Percentiles rank a stretch among this genome's conserved stretches.
Evolutionary conservation across 2,329 filamentous ascomycete species (phyloP).

Genomic region (Chaetomiaceae sp.): DNA sequence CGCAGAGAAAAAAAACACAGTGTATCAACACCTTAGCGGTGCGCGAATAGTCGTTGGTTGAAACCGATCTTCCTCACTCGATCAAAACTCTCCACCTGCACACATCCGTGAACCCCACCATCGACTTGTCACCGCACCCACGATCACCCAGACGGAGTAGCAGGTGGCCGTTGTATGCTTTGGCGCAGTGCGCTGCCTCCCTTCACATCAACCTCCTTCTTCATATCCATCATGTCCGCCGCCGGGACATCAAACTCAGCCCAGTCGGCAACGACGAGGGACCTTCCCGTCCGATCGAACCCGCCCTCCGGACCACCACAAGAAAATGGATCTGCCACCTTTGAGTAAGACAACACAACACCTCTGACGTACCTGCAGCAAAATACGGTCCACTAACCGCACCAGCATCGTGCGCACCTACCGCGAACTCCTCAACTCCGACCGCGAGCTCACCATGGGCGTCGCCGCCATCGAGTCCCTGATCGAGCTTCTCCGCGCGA

Average conservation of each 20-base stretch:
- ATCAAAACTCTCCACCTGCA: too few relatives aligned
- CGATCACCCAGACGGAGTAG: not conserved
- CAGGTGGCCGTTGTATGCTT: slow-evolving; percentile 19
- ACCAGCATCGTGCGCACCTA: slow-evolving; percentile 52
- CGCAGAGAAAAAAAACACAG: too few relatives aligned
- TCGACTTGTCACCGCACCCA: too few relatives aligned
- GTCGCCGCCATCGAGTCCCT: slow-evolving; percentile 62
- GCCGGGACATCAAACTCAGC: slow-evolving; percentile 11
- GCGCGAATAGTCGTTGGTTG: too few relatives aligned
- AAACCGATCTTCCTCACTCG: too few relatives aligned
- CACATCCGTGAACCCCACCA: too few relatives aligned
- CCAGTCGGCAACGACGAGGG: not conserved
- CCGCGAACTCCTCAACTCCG: slow-evolving; percentile 49
- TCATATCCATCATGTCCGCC: slow-evolving; percentile 18
- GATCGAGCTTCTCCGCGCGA: slow-evolving; percentile 75
- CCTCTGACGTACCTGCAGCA: not conserved
- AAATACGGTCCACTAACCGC: slow-evolving; percentile 1
- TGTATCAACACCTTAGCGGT: too few relatives aligned
- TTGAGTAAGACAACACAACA: slow-evolving; percentile 30
- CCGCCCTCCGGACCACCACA: slow-evolving; percentile 1
- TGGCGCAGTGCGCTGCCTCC: slow-evolving; percentile 17
- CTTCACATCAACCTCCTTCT: slow-evolving; percentile 15
- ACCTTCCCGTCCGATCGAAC: slow-evolving; percentile 9
- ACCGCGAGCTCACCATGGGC: slow-evolving; percentile 87
- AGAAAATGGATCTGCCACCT: slow-evolving; percentile 19